phyloP scores from a whole-genome alignment of 495 filamentous ascomycete species.

The Evansstolkia leycettana region DNA sequence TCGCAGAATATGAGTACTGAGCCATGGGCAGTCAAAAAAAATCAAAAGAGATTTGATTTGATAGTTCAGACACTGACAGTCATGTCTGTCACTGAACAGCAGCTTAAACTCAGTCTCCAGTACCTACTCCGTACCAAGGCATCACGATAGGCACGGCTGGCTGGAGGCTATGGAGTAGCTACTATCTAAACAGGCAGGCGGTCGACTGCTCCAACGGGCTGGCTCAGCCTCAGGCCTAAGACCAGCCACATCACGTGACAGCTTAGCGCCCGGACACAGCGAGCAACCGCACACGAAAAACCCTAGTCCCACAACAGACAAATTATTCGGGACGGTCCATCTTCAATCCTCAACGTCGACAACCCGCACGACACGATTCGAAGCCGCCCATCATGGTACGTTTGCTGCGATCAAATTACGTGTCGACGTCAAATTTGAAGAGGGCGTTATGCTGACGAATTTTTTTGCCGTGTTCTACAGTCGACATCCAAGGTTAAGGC shows the following conservation, averaged over 20 bases:
- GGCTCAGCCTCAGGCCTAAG: neutral
- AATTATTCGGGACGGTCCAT: slow-evolving; percentile 35
- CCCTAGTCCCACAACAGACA: slow-evolving; percentile 43
- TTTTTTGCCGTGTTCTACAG: slow-evolving; percentile 26
- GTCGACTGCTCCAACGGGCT: too few species aligned
- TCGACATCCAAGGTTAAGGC: slow-evolving; percentile 90
- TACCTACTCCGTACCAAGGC: too few species aligned
- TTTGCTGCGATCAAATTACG: slow-evolving; percentile 6
- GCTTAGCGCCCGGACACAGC: slow-evolving; percentile 22
- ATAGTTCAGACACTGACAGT: neutral
- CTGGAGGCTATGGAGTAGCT: too few species aligned
- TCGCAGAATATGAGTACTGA: too few species aligned
- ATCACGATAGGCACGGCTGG: too few species aligned
- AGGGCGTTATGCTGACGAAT: slow-evolving; percentile 9
- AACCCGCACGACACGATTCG: slow-evolving; percentile 32
- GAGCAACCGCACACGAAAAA: slow-evolving; percentile 32
- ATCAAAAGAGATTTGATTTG: too few species aligned
- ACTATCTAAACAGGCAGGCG: too few species aligned
- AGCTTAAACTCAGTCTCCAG: too few species aligned
- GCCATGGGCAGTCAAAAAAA: too few species aligned
- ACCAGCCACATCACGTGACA: slow-evolving; percentile 22
- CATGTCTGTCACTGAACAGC: too few species aligned
- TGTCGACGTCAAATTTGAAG: neutral
- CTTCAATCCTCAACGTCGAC: slow-evolving; percentile 41
- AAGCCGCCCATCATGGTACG: slow-evolving; percentile 39